Percentiles rank a stretch among this genome's conserved stretches.
Evolutionary conservation across 169 alveolate species (phyloP).

Genomic region (Cryptosporidium sp.): DNA sequence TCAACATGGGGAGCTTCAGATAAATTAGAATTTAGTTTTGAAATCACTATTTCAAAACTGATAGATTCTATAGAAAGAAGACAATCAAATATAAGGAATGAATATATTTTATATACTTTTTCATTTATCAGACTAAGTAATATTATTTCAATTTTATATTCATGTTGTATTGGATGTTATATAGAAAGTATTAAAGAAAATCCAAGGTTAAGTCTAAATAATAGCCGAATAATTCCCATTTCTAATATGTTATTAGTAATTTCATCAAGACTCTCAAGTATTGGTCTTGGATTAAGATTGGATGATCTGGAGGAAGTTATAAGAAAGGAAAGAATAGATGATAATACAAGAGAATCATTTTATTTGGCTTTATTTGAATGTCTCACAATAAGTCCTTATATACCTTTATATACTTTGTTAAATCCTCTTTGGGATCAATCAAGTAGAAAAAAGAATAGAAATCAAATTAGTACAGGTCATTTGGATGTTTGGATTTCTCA

Average conservation of each 20-base stretch:
- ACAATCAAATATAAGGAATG: background rate
- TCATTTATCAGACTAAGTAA: conserved; percentile 25
- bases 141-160: conserved; percentile 49
- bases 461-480: background rate
- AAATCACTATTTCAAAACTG: background rate
- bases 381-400: conserved; percentile 32
- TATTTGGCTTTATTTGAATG: conserved; percentile 50
- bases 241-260: conserved; percentile 15
- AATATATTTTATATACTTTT: conserved; percentile 13
- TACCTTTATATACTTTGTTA: conserved; percentile 49
- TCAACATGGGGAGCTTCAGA: conserved; percentile 38
- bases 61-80: conserved; percentile 7
- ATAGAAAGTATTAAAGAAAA: conserved; percentile 7
- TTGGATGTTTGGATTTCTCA: conserved; percentile 70
- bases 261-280: conserved; percentile 18
- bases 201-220: conserved; percentile 3
- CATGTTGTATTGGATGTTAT: conserved; percentile 49
- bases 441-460: conserved; percentile 29
- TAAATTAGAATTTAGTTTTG: conserved; percentile 22
- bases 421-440: conserved; percentile 75
- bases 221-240: conserved; percentile 6
- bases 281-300: background rate
- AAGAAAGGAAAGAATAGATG: background rate
- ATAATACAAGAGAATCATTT: conserved; percentile 21
- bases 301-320: background rate